Base-by-base conservation (phyloP, 148 eudicot genomes). In the Amaranthus cruentus region DNA sequence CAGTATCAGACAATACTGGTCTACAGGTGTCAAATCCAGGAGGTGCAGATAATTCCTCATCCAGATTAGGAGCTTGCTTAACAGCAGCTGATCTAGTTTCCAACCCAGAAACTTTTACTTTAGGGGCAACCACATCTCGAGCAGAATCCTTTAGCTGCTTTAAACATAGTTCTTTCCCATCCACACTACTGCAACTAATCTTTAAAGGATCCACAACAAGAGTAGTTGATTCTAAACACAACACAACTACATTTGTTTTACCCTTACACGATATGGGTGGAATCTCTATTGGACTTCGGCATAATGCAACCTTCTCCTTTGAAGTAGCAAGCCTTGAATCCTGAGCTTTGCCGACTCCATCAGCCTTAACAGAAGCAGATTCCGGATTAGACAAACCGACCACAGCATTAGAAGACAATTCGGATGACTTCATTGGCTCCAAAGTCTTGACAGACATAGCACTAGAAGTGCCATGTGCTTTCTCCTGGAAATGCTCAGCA, bases 181-280 rank as follows among this genome's bases (percentile, higher is more conserved):
- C 46, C 43, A 53, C 58, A 50, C 14, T 74, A 59, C 50, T 55
- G 62, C 28, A 57, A 48, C 47, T 72, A 9, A 67, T 10, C 54
- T 50, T 57, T 12, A 55, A 11, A 42, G 71, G 73, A 74, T 74
- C 73, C 13, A 53, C 50, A 18, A 66, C 53, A 53, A 55, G 57
- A 57, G 73, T 60, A 70, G 75, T 62, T 62, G 81, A 62, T 47
- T 84, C 83, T 62, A 84, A 72, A 50, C 85, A 85, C 79, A 84
- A 71, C 28, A 84, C 87, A 73, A 84, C 79, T 55, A 75, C 79
- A 77, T 77, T 77, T 11, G 80, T 81, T 73, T 21, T 73, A 62
- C 76, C 80, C 70, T 63, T 73, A 77, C 84, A 71, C 2, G 82
- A 73, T 43, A 62, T 21, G 4, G 83, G 83, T 7, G 83, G 78